Evolutionary conservation across 805 yeast genomes (phyloP), one percentile per base, ranked within the genome.

Genomic region (Candida coquimbonensis): DNA sequence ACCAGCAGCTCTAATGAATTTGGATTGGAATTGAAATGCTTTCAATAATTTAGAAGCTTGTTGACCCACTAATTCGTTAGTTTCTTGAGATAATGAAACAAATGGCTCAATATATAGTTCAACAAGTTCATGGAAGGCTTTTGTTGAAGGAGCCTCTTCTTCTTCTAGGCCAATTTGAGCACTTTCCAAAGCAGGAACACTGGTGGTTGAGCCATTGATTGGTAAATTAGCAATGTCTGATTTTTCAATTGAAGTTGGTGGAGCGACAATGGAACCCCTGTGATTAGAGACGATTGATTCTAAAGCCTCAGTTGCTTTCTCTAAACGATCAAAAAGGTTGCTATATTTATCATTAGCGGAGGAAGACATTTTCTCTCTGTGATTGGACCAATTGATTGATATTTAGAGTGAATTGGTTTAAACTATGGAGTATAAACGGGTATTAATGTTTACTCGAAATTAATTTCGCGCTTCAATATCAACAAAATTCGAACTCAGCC

Each of bases 21-120:
- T 61, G n/a, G 74, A 65, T 59, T 87, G 87, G 43, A 64, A 61
- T 31, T 69, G 64, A 49, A 88, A 81, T 0, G 87, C 87, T 24
- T 64, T 65, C 16, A 71, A 66, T 43, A 77, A 70, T 8, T 57
- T 57, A 2, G 57, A 60, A 7, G 83, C 84, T 47, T 77, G 78
- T 52, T 81, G 76, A 2, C 70, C 79, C 38, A 86, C 76, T 25
- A 75, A 52, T 1, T 80, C 65, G 57, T 82, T 86, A 52, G 83
- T 69, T 33, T 70, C 70, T 35, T 64, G 60, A 17, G 90, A 81
- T 9, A 62, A 45, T 3, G 66, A 67, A 13, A 75, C 78, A 54
- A 87, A 80, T 9, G 95, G 90, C 21, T 65, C 72, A 34, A 88
- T 73, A 49, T 64, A 59, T 7, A 72, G 72, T 19, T 64, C 64